Evolutionary conservation across 2,329 filamentous ascomycete genomes (phyloP), one percentile per base, ranked within the genome.

Genomic region (Epichloe hybrida): DNA sequence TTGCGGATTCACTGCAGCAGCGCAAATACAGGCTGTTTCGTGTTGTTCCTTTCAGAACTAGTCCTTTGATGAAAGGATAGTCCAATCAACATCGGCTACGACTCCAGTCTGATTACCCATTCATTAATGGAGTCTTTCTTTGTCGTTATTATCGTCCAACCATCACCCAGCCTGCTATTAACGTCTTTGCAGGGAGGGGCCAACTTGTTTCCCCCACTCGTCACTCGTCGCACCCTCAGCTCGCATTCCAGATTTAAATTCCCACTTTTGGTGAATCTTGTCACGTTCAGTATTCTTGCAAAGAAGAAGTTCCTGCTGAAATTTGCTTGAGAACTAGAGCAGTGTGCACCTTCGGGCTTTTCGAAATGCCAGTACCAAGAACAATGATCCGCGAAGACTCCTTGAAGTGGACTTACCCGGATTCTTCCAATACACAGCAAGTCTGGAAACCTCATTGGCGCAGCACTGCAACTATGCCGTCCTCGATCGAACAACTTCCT

Each of bases 401-500:
- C 34, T 38, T 47, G 38, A 53, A 54, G 50, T 58, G 50, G 47
- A 53, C 50, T 34, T 54, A 54, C 9, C 2, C 35, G 31, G 20
- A 20, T 11, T 7, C 35, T 8, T 41, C 42, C 36, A 27, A 46
- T 17, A 20, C 48, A 46, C 35, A 47, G 38, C 40, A n/a, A 27
- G 34, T 35, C 46, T 48, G 48, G 38, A 51, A 49, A 44, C 36
- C 35, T 34, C 48, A 48, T 46, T 51, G 50, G 42, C 46, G 40
- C 48, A 49, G 23, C 47, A 15, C 40, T 13, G 20, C 20, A 15
- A 45, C 38, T 46, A 61, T 57, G 56, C 51, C 59, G 12, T 64
- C 59, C 6, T 46, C 54, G 3, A 51, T 70, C 37, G 66, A 70
- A 48, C 58, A 60, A 15, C 60, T 70, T 9, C 66, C 68, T 0